A percentile compares a stretch with the other conserved stretches of the same genome.
These are phyloP conservation scores for Cercospora sp. DNA, from an alignment of 2,329 filamentous ascomycete genomes.

Conservation along the genomic window DNA sequence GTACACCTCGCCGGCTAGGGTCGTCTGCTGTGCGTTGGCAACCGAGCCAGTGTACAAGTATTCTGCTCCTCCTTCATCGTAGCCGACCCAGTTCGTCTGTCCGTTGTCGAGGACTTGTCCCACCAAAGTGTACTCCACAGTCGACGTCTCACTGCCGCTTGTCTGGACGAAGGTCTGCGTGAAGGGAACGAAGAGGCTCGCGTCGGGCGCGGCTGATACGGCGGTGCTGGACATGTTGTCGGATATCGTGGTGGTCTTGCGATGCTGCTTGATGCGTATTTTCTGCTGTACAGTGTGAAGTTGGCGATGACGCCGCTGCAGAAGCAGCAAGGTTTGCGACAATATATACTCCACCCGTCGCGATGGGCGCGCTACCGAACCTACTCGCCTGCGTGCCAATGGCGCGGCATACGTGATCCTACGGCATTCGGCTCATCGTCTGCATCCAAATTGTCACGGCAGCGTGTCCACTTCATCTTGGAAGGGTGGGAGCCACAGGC, in stretches of 20 bases:
- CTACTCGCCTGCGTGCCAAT: constrained; percentile 14
- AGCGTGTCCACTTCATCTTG: neutral
- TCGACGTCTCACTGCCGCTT: constrained; percentile 7
- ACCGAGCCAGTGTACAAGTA: constrained; percentile 18
- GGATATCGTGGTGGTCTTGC: neutral
- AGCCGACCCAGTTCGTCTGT: constrained; percentile 42
- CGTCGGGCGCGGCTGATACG: constrained; percentile 5
- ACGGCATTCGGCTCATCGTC: neutral
- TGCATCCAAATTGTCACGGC: neutral
- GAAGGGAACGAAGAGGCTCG: constrained; percentile 36
- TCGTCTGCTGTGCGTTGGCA: constrained; percentile 10
- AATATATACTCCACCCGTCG: constrained; percentile 9
- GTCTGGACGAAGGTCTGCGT: constrained; percentile 20
- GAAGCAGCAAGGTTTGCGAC: constrained; percentile 1
- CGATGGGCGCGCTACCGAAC: constrained; percentile 12
- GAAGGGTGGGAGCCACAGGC: neutral
- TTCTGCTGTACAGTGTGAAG: neutral
- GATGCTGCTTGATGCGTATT: neutral
- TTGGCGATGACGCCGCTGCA: constrained; percentile 2
- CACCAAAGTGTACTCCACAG: constrained; percentile 16
- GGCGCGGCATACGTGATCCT: constrained; percentile 8
- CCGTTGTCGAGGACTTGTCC: constrained; percentile 56
- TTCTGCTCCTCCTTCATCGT: constrained; percentile 37
- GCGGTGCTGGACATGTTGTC: constrained; percentile 12
- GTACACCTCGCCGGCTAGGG: constrained; percentile 14